These are phyloP conservation scores for Geranium incanum DNA, from an alignment of 441 rosid species.

Conservation along the genomic window DNA sequence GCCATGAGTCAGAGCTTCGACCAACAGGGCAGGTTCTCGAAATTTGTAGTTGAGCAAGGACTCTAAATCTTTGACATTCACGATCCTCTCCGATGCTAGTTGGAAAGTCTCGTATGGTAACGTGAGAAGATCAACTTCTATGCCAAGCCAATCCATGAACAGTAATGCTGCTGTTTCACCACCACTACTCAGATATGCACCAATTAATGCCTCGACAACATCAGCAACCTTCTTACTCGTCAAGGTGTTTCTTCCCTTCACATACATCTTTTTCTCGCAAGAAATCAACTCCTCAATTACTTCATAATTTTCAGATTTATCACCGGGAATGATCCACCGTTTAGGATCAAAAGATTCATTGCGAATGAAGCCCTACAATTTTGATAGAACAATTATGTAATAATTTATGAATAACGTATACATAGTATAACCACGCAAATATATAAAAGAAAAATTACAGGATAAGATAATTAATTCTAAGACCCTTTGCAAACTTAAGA, in stretches of 20 bases:
- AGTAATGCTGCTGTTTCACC: constrained; percentile 60
- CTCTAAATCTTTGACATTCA: constrained; percentile 44
- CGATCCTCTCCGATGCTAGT: constrained; percentile 34
- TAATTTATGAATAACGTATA: background rate
- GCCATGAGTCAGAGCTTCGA: constrained; percentile 93
- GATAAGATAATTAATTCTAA: background rate
- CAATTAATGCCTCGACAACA: constrained; percentile 77
- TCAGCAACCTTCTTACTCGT: constrained; percentile 69
- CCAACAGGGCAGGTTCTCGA: constrained; percentile 51
- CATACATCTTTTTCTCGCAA: constrained; percentile 37
- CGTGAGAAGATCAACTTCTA: constrained; percentile 39
- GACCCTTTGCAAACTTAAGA: background rate
- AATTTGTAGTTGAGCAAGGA: constrained; percentile 54
- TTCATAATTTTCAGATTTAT: constrained; percentile 28
- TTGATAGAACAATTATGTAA: constrained; percentile 7
- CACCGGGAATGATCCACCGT: constrained; percentile 69
- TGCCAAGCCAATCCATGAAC: constrained; percentile 69
- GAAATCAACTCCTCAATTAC: constrained; percentile 35
- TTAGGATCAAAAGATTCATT: constrained; percentile 58
- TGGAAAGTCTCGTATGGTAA: constrained; percentile 28
- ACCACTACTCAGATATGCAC: constrained; percentile 65
- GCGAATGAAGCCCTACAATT: constrained; percentile 73
- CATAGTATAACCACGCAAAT: background rate
- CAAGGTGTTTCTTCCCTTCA: constrained; percentile 34
- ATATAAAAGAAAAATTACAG: background rate